Conservation (phyloP, 306 rosid genomes). For the Glycyrrhiza uralensis region DNA sequence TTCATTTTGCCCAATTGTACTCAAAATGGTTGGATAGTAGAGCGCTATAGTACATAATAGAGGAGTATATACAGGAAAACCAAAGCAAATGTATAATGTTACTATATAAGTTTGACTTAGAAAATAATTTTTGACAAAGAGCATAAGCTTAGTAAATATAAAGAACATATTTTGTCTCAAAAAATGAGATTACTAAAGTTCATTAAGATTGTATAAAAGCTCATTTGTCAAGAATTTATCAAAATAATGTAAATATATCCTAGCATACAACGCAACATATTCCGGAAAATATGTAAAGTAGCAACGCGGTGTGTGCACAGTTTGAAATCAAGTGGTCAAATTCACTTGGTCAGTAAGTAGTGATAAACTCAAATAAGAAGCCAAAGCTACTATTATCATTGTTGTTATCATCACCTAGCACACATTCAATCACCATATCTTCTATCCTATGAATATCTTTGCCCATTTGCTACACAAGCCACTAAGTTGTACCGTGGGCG, state of each 20-base stretch:
- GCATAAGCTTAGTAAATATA: slow-evolving; percentile 34
- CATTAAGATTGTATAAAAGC: slow-evolving; percentile 8
- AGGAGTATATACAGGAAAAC: slow-evolving; percentile 56
- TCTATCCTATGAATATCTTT: background rate
- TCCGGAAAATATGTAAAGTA: slow-evolving; percentile 20
- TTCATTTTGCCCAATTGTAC: slow-evolving; percentile 85
- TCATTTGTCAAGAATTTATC: background rate
- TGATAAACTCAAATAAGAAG: background rate
- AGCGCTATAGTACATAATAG: slow-evolving; percentile 81
- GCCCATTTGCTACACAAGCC: background rate
- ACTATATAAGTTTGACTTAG: slow-evolving; percentile 54
- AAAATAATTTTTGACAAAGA: slow-evolving; percentile 49
- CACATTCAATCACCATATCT: background rate
- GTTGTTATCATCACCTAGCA: background rate
- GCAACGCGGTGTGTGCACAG: background rate
- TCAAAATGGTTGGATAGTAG: slow-evolving; percentile 86
- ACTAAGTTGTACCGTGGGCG: background rate
- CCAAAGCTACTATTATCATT: background rate
- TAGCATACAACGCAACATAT: background rate
- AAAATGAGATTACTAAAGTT: slow-evolving; percentile 8
- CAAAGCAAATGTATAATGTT: slow-evolving; percentile 58
- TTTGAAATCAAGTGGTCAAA: background rate
- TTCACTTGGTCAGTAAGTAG: slow-evolving; percentile 1
- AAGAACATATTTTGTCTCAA: slow-evolving; percentile 22
- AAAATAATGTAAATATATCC: slow-evolving; percentile 14